A percentile compares a stretch with the other conserved stretches of the same genome.
phyloP scores from a whole-genome alignment of 257 asterid species.

The Nicotiana attenuata region DNA sequence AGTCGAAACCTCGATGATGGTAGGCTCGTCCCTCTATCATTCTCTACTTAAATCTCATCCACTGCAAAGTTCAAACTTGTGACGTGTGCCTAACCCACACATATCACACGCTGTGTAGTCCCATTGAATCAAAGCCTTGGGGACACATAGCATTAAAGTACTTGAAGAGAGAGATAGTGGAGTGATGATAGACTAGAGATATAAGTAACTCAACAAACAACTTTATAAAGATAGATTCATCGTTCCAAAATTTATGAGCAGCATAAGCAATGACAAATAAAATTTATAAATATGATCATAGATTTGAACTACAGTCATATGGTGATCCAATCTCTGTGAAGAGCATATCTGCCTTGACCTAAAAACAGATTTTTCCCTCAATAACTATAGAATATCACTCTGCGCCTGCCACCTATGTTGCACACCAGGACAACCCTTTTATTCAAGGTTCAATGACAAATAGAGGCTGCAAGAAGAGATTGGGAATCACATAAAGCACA shows the following conservation, averaged over 20 bases:
- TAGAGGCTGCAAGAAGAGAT: conserved; percentile 41
- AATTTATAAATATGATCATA: conserved; percentile 9
- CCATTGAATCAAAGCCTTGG: background rate
- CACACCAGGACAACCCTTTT: background rate
- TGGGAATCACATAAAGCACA: background rate
- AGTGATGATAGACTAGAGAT: background rate
- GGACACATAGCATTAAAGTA: background rate
- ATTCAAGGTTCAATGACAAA: conserved; percentile 38
- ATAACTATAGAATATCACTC: background rate
- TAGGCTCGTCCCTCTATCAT: background rate
- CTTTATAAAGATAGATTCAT: conserved; percentile 1
- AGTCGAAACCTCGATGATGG: background rate
- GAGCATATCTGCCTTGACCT: background rate
- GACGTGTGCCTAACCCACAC: background rate
- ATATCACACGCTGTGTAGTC: background rate
- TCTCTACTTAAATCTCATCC: background rate
- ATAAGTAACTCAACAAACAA: background rate
- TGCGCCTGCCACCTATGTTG: conserved; percentile 13
- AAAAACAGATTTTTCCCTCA: background rate
- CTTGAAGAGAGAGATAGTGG: background rate
- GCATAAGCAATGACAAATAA: background rate
- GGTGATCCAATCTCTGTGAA: background rate
- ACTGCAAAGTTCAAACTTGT: background rate
- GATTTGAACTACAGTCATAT: background rate
- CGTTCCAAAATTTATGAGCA: conserved; percentile 14